Evolutionary conservation across 768 basidiomycete genomes (phyloP), one percentile per base, ranked within the genome.

Genomic region (Steccherinum ochraceum): DNA sequence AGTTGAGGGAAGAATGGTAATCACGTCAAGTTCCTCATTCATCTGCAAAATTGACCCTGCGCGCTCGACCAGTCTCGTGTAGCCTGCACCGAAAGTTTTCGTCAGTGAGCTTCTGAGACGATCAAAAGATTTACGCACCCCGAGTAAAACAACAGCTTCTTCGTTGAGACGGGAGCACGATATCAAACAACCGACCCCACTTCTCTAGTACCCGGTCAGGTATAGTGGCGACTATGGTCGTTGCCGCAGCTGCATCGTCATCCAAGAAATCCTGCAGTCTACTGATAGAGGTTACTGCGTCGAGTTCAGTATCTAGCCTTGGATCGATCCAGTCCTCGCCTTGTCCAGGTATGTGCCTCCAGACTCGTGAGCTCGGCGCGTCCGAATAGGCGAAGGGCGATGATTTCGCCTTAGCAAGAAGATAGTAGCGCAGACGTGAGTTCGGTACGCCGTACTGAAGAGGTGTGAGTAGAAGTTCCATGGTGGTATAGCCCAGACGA

Each of bases 141-240:
- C 89, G 69, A 16, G 89, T 91, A 62, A 92, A 91, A 63, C 89
- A 92, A 56, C 89, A 91, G 1, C 80, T 81, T 42, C 85, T 71
- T 30, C 62, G 65, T 24, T 78, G 68, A 10, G 79, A 81, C 0
- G 86, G 85, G 10, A 76, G 61, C 11, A 89, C 84, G 43, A 92
- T 89, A 56, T 91, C 89, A 58, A 91, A 91, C 21, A 90, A 66
- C 23, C 82, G 72, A 2, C 86, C 88, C 85, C 89, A 90, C 67
- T 84, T 89, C 56, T 64, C 57, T 3, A 92, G 66, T 18, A 87
- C 73, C 49, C 76, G 80, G 48, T 84, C 79, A 2, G 84, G 77
- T 11, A 91, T 71, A 19, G 58, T 64, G 55, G 66, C 58, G 24
- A 26, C 45, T 46, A 30, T 61, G n/a, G 20, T 44, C 3, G 21